A percentile compares a stretch with the other conserved stretches of the same genome.
Evolutionary conservation across 2,329 filamentous ascomycete species (phyloP).

Genomic region (Capronia americana): DNA sequence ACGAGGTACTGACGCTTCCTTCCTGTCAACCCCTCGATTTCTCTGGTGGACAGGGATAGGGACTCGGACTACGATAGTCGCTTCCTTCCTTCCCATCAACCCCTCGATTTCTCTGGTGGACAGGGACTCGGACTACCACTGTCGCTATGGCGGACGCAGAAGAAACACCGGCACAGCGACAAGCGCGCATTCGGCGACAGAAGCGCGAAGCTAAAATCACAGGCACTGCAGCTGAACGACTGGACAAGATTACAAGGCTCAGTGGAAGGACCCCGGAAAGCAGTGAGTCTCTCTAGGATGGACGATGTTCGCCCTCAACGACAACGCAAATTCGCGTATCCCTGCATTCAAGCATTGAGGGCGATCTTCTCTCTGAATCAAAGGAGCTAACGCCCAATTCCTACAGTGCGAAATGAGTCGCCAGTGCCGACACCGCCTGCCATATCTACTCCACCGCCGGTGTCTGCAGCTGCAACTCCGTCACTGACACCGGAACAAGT

Average conservation of each 20-base stretch:
- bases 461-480: conserved; percentile 24
- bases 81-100: background rate
- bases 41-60: background rate
- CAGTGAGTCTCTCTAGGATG: conserved; percentile 41
- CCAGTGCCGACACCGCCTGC: conserved; percentile 42
- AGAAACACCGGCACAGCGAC: conserved; percentile 56
- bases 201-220: conserved; percentile 68
- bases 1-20: background rate
- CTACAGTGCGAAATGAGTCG: conserved; percentile 40
- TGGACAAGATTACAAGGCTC: conserved; percentile 67
- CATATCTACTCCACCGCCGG: conserved; percentile 39
- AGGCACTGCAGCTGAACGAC: conserved; percentile 62
- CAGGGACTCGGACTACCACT: background rate
- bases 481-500: conserved; percentile 42
- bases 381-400: conserved; percentile 19
- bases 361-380: background rate
- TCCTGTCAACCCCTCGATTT: background rate
- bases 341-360: background rate
- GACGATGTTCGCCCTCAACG: background rate
- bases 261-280: conserved; percentile 58
- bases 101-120: too few relatives aligned
- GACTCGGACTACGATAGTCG: background rate
- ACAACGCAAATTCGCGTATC: background rate
- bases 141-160: conserved; percentile 39
- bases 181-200: conserved; percentile 67